Evolutionary conservation across 1,284 basidiomycete genomes (phyloP).

Genomic region (Cutaneotrichosporon dermatis): DNA sequence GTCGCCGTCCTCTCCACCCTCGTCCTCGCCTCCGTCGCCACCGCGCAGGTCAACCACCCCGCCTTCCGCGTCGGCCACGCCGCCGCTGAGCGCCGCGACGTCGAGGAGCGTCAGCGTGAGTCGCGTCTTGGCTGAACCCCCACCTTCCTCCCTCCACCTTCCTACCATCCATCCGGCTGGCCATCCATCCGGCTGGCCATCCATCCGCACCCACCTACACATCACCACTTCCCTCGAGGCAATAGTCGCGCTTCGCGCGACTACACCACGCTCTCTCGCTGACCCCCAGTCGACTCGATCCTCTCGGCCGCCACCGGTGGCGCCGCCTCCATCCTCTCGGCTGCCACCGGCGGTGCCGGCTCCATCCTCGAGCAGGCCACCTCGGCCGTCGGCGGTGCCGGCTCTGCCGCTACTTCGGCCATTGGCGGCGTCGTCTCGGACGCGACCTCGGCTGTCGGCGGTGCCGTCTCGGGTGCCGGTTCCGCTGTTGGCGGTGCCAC

Average conservation of each 20-base stretch:
- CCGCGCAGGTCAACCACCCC: slow-evolving; percentile 13
- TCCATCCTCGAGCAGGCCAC: slow-evolving; percentile 7
- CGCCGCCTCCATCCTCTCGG: slow-evolving; percentile 3
- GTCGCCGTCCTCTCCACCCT: slow-evolving; percentile 18
- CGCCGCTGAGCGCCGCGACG: slow-evolving; percentile 4
- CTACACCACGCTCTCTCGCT: neutral
- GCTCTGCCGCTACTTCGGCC: slow-evolving; percentile 1
- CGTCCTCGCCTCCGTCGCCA: slow-evolving; percentile 16
- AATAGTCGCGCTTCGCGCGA: no score
- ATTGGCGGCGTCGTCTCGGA: slow-evolving; percentile 7
- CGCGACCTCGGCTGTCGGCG: neutral
- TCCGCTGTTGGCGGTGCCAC: slow-evolving; percentile 4
- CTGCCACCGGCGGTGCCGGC: neutral
- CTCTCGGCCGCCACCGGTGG: neutral
- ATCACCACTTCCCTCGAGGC: no score
- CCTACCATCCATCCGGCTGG: neutral
- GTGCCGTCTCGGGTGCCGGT: neutral
- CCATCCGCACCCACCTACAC: no score
- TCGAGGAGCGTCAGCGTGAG: slow-evolving; percentile 18
- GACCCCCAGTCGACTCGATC: slow-evolving; percentile 11
- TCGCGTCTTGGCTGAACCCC: neutral
- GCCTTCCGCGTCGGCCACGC: slow-evolving; percentile 10
- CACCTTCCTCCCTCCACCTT: no score
- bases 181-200: neutral
- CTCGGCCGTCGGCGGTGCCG: slow-evolving; percentile 11